Evolutionary conservation across 2,329 filamentous ascomycete genomes (phyloP).

Genomic region (Nemania sp.): DNA sequence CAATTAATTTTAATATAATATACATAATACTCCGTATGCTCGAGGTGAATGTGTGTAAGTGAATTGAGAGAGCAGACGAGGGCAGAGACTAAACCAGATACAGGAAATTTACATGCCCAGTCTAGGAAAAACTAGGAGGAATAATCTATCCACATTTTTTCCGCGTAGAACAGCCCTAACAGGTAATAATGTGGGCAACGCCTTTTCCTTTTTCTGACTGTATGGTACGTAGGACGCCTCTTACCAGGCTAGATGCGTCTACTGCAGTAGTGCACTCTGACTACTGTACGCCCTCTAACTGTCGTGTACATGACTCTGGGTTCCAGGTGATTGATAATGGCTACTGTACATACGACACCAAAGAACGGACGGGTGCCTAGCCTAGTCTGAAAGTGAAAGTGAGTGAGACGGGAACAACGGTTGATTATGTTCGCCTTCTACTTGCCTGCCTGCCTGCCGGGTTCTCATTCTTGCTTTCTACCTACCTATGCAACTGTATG

Average conservation of each 20-base stretch:
- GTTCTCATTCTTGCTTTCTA: neutral
- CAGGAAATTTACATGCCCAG: neutral
- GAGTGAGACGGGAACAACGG: neutral
- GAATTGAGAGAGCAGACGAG: neutral
- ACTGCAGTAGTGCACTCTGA: neutral
- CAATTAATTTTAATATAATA: too few species aligned
- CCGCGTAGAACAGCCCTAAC: conserved; percentile 9
- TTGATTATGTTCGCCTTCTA: neutral
- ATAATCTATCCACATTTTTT: neutral
- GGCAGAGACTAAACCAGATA: neutral
- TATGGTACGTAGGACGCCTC: neutral
- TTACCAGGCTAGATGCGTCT: neutral
- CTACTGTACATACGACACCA: neutral
- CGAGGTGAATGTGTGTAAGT: too few species aligned
- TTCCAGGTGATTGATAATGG: neutral
- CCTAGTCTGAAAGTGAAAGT: neutral
- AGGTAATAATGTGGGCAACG: conserved; percentile 1
- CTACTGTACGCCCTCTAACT: neutral
- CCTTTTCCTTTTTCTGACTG: neutral
- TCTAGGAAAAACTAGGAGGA: neutral
- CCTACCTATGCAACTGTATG: neutral
- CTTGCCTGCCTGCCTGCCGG: neutral
- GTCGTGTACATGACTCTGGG: neutral
- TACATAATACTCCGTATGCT: too few species aligned
- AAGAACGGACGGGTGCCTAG: neutral